Conservation (phyloP, 495 filamentous ascomycete genomes). For the Penicillium riverlandense region DNA sequence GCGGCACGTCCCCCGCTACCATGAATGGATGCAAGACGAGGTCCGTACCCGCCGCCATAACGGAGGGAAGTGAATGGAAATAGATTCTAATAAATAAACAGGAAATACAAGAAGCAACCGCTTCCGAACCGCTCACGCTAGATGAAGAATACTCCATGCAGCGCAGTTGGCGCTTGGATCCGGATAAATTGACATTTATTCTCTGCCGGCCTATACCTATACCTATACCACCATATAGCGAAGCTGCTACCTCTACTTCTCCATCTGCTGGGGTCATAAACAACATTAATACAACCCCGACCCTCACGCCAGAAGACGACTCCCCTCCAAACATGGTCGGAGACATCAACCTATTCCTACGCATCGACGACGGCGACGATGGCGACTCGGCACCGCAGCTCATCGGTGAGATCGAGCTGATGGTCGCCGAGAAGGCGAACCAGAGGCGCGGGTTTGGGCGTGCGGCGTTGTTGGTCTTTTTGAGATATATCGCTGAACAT, state of each 20-base stretch:
- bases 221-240: not conserved
- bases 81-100: slow-evolving; percentile 16
- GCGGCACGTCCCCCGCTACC: slow-evolving; percentile 75
- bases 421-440: slow-evolving; percentile 61
- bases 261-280: no score
- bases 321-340: slow-evolving; percentile 59
- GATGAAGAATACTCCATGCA: slow-evolving; percentile 84
- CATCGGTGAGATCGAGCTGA: slow-evolving; percentile 77
- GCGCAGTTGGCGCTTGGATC: slow-evolving; percentile 65
- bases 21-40: slow-evolving; percentile 85
- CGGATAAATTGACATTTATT: slow-evolving; percentile 48
- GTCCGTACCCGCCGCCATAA: slow-evolving; percentile 28
- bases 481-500: slow-evolving; percentile 53
- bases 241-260: no score
- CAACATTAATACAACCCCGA: not conserved
- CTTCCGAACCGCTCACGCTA: slow-evolving; percentile 72
- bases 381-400: slow-evolving; percentile 31
- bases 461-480: slow-evolving; percentile 57
- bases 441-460: slow-evolving; percentile 61
- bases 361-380: slow-evolving; percentile 39
- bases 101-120: slow-evolving; percentile 76
- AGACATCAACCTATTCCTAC: slow-evolving; percentile 82
- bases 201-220: slow-evolving; percentile 21
- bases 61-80: not conserved
- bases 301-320: slow-evolving; percentile 38